Evolutionary conservation across 176 grass and related monocot species (phyloP).

Genomic region (Bonia amplexicaulis): DNA sequence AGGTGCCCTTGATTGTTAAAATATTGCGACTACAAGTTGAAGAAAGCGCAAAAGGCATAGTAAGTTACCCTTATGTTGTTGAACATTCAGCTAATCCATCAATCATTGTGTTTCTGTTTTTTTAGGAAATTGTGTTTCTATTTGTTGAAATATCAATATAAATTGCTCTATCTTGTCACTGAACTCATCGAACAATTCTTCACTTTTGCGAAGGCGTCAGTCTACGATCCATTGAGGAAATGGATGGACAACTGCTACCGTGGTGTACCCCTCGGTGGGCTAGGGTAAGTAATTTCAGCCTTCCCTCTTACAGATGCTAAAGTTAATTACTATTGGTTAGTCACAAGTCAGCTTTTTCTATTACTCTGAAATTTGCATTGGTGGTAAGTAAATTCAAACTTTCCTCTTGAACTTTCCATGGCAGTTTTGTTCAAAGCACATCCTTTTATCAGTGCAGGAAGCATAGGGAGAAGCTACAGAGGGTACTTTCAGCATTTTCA

Average conservation of each 20-base stretch:
- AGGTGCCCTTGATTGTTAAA: constrained; percentile 45
- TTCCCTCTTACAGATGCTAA: not conserved
- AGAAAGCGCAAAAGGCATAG: constrained; percentile 34
- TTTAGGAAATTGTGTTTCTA: not conserved
- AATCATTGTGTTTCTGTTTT: not conserved
- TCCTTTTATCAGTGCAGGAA: constrained; percentile 56
- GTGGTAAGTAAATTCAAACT: not conserved
- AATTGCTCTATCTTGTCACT: not conserved
- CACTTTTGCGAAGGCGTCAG: constrained; percentile 35
- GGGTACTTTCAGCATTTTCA: constrained; percentile 93
- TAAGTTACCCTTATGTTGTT: constrained; percentile 11
- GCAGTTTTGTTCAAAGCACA: not conserved
- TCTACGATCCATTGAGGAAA: constrained; percentile 49
- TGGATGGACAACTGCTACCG: constrained; percentile 55
- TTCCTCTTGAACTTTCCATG: not conserved
- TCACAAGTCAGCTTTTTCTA: not conserved
- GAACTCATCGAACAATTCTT: not conserved
- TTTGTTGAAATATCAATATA: not conserved
- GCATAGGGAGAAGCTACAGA: constrained; percentile 94
- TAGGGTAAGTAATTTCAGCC: constrained; percentile 49
- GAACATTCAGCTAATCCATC: not conserved
- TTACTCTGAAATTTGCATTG: not conserved
- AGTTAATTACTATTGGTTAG: not conserved
- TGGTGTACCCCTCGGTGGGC: constrained; percentile 64
- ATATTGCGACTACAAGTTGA: constrained; percentile 1